A percentile compares a stretch with the other conserved stretches of the same genome.
These are phyloP conservation scores for Vanilla planifolia DNA, from an alignment of 106 monocot genomes.

Conservation along the genomic window DNA sequence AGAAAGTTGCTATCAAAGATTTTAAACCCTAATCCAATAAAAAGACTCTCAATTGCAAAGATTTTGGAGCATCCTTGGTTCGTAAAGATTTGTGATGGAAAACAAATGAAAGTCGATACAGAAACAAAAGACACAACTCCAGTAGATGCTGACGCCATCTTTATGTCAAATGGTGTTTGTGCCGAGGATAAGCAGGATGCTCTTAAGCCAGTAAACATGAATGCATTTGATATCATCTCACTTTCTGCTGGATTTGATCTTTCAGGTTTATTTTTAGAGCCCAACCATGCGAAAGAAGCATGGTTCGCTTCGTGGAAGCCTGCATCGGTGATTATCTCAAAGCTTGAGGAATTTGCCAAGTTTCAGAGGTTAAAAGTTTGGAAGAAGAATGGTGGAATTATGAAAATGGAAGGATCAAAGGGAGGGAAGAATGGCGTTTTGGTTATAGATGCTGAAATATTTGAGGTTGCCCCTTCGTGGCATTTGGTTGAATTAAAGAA, in stretches of 20 bases:
- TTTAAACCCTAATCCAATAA: conserved; percentile 45
- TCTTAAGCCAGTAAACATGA: conserved; percentile 29
- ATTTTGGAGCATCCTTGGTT: conserved; percentile 51
- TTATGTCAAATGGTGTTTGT: conserved; percentile 10
- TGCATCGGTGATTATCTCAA: conserved; percentile 35
- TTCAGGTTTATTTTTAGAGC: conserved; percentile 50
- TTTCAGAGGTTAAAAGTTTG: conserved; percentile 34
- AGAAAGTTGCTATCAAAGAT: conserved; percentile 39
- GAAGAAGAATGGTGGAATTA: conserved; percentile 44
- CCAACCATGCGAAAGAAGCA: conserved; percentile 25
- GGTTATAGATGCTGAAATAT: conserved; percentile 54
- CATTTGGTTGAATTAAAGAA: conserved; percentile 62
- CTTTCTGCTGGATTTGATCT: conserved; percentile 66
- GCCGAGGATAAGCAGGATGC: conserved; percentile 18
- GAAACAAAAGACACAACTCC: conserved; percentile 21
- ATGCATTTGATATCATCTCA: conserved; percentile 74
- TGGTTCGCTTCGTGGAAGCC: conserved; percentile 42
- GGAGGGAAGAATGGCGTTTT: conserved; percentile 46
- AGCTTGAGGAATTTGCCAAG: conserved; percentile 47
- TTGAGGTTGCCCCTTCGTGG: conserved; percentile 46
- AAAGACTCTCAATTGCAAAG: conserved; percentile 36
- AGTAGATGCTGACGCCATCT: conserved; percentile 10
- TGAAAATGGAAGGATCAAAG: conserved; percentile 54
- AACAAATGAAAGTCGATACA: conserved; percentile 8
- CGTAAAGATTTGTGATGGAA: conserved; percentile 23